Conservation (phyloP, 2,329 filamentous ascomycete species). For the Curvularia verruculosa region DNA sequence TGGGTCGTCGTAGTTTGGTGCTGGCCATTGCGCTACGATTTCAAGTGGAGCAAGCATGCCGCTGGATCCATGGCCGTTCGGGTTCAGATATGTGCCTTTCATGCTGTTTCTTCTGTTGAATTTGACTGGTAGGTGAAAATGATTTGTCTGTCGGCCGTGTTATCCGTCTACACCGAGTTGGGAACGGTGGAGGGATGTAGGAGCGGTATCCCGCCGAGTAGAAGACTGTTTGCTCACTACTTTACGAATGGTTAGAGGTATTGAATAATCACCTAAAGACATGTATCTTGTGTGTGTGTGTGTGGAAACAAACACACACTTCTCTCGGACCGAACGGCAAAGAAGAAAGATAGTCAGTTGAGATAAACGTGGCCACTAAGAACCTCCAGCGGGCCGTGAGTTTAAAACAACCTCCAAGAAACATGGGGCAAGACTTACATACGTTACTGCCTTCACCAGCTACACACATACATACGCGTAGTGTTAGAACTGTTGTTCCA, state of each 20-base stretch:
- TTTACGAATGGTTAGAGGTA: neutral
- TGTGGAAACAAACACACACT: neutral
- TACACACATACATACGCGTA: neutral
- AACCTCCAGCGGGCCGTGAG: neutral
- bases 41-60: slow-evolving; percentile 21
- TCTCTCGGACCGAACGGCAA: neutral
- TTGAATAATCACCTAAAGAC: too few relatives aligned
- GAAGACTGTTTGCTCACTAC: neutral
- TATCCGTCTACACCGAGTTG: neutral
- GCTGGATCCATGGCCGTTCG: slow-evolving; percentile 12
- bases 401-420: neutral
- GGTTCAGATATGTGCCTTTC: neutral
- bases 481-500: neutral
- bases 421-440: neutral
- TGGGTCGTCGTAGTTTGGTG: slow-evolving; percentile 22
- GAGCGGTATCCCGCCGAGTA: neutral
- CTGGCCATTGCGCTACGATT: slow-evolving; percentile 19
- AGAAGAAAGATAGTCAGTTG: neutral
- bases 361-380: neutral
- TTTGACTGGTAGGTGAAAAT: neutral
- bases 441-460: neutral
- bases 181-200: too few relatives aligned
- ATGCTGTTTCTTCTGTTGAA: neutral
- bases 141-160: neutral
- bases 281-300: neutral